Base-by-base conservation (phyloP, 1,139 yeast genomes). In the Entelexis paramagnoliae region DNA sequence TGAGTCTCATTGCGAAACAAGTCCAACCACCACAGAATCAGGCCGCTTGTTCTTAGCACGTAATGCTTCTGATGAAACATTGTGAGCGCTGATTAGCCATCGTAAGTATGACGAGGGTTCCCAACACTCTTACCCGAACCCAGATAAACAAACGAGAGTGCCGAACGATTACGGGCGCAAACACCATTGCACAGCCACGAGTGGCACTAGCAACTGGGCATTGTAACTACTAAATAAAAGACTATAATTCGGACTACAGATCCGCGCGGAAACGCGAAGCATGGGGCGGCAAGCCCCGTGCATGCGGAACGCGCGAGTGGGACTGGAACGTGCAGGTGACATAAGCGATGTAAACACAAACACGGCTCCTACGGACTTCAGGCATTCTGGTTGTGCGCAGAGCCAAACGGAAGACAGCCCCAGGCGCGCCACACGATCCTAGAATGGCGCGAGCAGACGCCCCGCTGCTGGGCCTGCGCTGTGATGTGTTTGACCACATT, bases 401-500 rank as follows among this genome's bases (percentile, higher is more conserved):
- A 40, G 28, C 41, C 41, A 20, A 36, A 20, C 28, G 10, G 14
- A 5, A 2, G 20, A 28, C 41, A 36, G 41, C 41, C 41, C 28
- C 14, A 29, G 34, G 45, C 45, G 45, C 28, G 45, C 34, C 17
- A 17, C 9, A 16, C 35, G 13, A 20, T 14, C 36, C 28, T 10
- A 14, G 14, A 7, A 42, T 42, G 46, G 46, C 46, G 46, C 46
- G 46, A 42, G 46, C 46, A 42, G 46, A 42, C 36, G 46, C 46
- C 46, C n/a, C 52, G 44, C 41, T 46, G 20, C 41, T 46, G 26
- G 54, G 57, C n/a, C 49, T 55, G 33, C 28, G 35, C 28, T 57
- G 57, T 14, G 50, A 49, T 10, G 46, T 56, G 16, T 55, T 48
- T 41, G 45, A 51, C 28, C 16, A 29, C 28, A 48, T 55, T 7